phyloP scores from a whole-genome alignment of 306 rosid species.

The Quercus ilex region DNA sequence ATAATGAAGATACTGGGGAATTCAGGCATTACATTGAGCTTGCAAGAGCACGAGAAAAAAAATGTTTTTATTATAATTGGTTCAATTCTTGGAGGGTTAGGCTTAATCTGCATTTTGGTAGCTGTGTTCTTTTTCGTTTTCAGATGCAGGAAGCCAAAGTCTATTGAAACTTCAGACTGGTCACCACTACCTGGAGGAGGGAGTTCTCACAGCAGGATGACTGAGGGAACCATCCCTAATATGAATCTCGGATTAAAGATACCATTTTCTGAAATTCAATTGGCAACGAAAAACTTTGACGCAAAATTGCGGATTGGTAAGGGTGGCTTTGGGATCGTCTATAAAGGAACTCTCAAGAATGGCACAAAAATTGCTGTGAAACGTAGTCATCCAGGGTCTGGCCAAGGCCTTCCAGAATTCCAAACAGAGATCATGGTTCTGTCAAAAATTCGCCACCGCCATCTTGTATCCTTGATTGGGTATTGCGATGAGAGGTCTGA shows the following conservation, averaged over 20 bases:
- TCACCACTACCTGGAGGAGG: constrained; percentile 40
- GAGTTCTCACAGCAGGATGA: constrained; percentile 32
- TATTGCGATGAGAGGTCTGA: constrained; percentile 54
- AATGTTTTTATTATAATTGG: constrained; percentile 21
- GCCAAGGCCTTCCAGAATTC: constrained; percentile 51
- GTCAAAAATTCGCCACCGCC: constrained; percentile 48
- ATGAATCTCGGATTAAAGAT: constrained; percentile 41
- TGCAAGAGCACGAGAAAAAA: neutral
- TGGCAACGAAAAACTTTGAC: constrained; percentile 45
- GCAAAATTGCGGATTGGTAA: constrained; percentile 28
- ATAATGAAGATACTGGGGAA: constrained; percentile 25
- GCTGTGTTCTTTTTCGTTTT: constrained; percentile 12
- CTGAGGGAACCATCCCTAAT: constrained; percentile 20
- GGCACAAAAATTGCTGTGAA: constrained; percentile 50
- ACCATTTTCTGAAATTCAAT: constrained; percentile 33
- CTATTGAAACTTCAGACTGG: constrained; percentile 29
- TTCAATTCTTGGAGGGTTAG: constrained; percentile 25
- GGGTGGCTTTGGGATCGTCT: constrained; percentile 61
- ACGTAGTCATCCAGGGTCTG: constrained; percentile 45
- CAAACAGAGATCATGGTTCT: constrained; percentile 46
- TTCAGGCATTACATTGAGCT: neutral
- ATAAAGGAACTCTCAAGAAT: constrained; percentile 27
- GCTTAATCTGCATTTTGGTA: constrained; percentile 19
- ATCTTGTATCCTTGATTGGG: constrained; percentile 55
- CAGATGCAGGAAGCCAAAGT: constrained; percentile 27